phyloP scores from a whole-genome alignment of 345 rosid genomes.

The Populus pruinosa region DNA sequence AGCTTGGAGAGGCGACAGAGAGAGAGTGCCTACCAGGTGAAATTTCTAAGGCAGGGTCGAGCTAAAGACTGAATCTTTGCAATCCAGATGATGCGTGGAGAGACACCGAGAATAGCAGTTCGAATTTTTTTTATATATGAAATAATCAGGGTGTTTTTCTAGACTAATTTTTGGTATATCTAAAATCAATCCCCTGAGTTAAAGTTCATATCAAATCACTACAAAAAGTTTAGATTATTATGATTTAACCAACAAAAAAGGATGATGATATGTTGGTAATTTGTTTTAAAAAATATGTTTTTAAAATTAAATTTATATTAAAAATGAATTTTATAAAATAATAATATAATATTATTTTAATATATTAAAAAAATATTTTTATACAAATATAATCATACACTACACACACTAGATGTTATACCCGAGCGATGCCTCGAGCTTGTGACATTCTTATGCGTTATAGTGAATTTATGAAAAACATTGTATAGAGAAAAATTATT shows the following conservation, averaged over 20 bases:
- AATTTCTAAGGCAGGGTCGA: not conserved
- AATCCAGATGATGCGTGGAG: not conserved
- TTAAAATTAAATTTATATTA: too few relatives aligned
- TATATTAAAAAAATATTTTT: too few relatives aligned
- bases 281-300: too few relatives aligned
- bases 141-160: not conserved
- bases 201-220: not conserved
- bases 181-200: not conserved
- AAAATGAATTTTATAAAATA: too few relatives aligned
- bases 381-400: too few relatives aligned
- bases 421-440: accelerated
- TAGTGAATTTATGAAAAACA: too few relatives aligned
- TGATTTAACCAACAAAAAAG: not conserved
- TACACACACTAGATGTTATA: too few relatives aligned
- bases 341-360: too few relatives aligned
- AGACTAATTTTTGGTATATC: too few relatives aligned
- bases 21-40: not conserved
- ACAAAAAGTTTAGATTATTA: not conserved
- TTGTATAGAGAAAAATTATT: too few relatives aligned
- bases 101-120: not conserved
- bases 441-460: too few relatives aligned
- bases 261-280: not conserved
- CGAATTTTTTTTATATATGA: not conserved
- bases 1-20: not conserved
- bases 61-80: not conserved